These are phyloP conservation scores for Ceratocystiopsis brevicomis DNA, from an alignment of 2,329 filamentous ascomycete genomes.

Conservation along the genomic window DNA sequence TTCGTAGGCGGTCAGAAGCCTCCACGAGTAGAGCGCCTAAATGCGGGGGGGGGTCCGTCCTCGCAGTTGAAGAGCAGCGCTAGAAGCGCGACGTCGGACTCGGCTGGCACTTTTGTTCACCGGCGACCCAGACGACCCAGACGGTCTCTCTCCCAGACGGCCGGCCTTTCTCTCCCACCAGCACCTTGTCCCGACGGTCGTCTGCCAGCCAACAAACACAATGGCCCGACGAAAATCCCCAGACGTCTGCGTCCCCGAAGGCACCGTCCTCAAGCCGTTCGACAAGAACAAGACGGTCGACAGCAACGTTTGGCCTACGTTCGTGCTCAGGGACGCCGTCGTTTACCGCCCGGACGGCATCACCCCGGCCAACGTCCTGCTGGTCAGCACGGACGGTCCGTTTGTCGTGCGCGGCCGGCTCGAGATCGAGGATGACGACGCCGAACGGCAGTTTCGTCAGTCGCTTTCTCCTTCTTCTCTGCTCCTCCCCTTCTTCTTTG, in stretches of 20 bases:
- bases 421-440: slow-evolving; percentile 27
- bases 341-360: slow-evolving; percentile 35
- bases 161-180: no score
- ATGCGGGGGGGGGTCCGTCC: no score
- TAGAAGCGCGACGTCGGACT: no score
- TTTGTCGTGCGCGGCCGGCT: slow-evolving; percentile 42
- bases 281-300: slow-evolving; percentile 11
- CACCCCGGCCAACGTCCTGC: slow-evolving; percentile 39
- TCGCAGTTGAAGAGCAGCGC: no score
- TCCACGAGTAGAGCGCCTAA: no score
- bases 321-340: slow-evolving; percentile 39
- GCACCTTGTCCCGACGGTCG: no score
- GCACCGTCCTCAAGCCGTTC: slow-evolving; percentile 17
- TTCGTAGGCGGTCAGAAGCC: no score
- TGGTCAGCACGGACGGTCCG: slow-evolving; percentile 39
- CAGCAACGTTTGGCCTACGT: slow-evolving; percentile 39
- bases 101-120: no score
- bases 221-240: no score
- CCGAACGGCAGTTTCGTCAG: slow-evolving; percentile 23
- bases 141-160: no score
- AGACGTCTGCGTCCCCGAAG: slow-evolving; percentile 1
- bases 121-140: no score
- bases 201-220: no score
- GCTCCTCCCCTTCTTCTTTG: not conserved
- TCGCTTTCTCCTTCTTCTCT: not conserved